phyloP scores from a whole-genome alignment of 441 rosid genomes.

The Lagerstroemia fauriei region DNA sequence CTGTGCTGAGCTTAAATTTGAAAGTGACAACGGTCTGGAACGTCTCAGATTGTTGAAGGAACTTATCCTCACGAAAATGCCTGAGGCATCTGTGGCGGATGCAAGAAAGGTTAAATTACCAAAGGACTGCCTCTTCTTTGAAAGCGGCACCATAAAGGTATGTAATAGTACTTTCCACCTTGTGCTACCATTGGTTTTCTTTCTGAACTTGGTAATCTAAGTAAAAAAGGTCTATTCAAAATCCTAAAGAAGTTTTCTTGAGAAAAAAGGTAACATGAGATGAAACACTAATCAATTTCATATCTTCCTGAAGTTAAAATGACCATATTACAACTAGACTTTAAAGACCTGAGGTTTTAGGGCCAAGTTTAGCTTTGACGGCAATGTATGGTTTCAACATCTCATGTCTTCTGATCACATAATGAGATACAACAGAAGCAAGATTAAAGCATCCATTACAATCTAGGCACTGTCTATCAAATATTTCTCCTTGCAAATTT shows the following conservation, averaged over 20 bases:
- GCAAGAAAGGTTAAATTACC: neutral
- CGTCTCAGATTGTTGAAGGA: neutral
- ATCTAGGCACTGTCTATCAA: neutral
- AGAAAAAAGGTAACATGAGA: no score
- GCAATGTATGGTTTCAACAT: neutral
- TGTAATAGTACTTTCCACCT: neutral
- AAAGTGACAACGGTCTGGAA: neutral
- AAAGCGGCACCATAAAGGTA: neutral
- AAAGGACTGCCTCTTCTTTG: neutral
- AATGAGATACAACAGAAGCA: no score
- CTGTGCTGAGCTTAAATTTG: neutral
- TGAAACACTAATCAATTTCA: neutral
- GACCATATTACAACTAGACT: no score
- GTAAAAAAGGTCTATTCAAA: no score
- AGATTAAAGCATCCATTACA: neutral
- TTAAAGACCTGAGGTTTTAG: neutral
- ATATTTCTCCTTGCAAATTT: neutral
- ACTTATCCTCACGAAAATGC: neutral
- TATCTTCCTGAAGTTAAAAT: no score
- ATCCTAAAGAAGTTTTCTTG: no score
- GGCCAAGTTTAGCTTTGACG: neutral
- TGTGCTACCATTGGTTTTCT: neutral
- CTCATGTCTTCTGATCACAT: neutral
- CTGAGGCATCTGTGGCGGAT: neutral
- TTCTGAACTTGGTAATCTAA: neutral